A percentile compares a stretch with the other conserved stretches of the same genome.
Conservation (phyloP, 306 rosid species). For the Lupinus albus region DNA sequence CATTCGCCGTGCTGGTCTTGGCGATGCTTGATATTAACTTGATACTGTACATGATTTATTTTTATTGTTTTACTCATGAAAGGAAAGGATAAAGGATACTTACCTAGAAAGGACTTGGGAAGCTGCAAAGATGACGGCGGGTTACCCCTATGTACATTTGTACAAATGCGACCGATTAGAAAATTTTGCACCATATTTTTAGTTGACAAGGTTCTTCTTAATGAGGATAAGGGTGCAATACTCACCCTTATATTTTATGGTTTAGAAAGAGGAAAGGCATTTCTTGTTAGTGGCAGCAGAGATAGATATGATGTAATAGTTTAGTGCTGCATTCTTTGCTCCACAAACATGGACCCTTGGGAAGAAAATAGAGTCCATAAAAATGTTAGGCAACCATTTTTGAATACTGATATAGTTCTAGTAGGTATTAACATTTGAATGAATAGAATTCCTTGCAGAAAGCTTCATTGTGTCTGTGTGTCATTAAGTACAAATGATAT, state of each 20-base stretch:
- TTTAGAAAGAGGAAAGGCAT: constrained; percentile 55
- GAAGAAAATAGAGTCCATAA: constrained; percentile 44
- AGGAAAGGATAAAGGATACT: constrained; percentile 43
- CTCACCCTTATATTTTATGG: constrained; percentile 53
- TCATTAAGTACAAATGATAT: neutral
- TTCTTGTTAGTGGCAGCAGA: constrained; percentile 39
- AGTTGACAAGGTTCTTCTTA: constrained; percentile 46
- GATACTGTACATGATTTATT: constrained; percentile 58
- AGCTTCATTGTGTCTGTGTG: constrained; percentile 20
- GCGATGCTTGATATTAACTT: constrained; percentile 65
- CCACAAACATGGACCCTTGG: constrained; percentile 54
- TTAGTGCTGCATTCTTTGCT: constrained; percentile 62
- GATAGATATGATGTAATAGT: constrained; percentile 47
- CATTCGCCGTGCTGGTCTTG: constrained; percentile 59
- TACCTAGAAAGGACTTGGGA: constrained; percentile 43
- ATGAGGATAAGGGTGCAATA: constrained; percentile 55
- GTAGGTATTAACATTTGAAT: constrained; percentile 51
- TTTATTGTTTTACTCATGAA: constrained; percentile 43
- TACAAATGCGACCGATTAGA: constrained; percentile 72
- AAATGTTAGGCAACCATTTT: constrained; percentile 60
- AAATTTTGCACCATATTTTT: constrained; percentile 57
- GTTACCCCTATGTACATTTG: constrained; percentile 70
- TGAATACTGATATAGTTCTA: constrained; percentile 51
- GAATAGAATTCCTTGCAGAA: constrained; percentile 49
- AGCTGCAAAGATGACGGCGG: constrained; percentile 44